phyloP scores from a whole-genome alignment of 495 filamentous ascomycete genomes.

The Margaritispora aquatica region DNA sequence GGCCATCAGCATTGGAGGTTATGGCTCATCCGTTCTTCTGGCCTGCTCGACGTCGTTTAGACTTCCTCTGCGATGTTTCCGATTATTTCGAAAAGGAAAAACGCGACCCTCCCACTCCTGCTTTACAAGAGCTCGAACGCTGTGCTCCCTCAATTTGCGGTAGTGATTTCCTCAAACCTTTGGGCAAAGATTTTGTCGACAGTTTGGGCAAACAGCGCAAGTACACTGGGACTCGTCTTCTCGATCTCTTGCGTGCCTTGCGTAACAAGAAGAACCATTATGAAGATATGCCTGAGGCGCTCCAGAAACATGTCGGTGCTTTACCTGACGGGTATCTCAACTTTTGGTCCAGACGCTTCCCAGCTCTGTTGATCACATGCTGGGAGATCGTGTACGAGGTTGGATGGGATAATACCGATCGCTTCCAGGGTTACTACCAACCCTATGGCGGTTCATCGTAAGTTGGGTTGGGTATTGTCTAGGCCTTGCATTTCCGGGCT shows the following conservation, averaged over 20 bases:
- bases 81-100: constrained; percentile 93
- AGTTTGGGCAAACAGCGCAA: constrained; percentile 90
- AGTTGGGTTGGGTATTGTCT: neutral
- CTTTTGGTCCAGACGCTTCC: constrained; percentile 81
- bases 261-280: constrained; percentile 97
- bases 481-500: too few species aligned
- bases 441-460: constrained; percentile 8
- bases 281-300: constrained; percentile 75
- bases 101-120: constrained; percentile 65
- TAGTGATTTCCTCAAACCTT: constrained; percentile 68
- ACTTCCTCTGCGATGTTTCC: constrained; percentile 87
- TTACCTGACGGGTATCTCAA: constrained; percentile 78
- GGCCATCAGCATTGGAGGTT: constrained; percentile 68
- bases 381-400: constrained; percentile 66
- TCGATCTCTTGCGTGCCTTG: constrained; percentile 83
- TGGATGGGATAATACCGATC: constrained; percentile 55
- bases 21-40: constrained; percentile 97
- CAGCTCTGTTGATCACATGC: constrained; percentile 73
- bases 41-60: constrained; percentile 75
- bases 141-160: constrained; percentile 47
- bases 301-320: constrained; percentile 73
- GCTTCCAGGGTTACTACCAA: constrained; percentile 68
- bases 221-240: constrained; percentile 73
- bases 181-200: constrained; percentile 79
- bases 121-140: constrained; percentile 58